Conservation (phyloP, 768 basidiomycete species). For the Amanita thiersii region DNA sequence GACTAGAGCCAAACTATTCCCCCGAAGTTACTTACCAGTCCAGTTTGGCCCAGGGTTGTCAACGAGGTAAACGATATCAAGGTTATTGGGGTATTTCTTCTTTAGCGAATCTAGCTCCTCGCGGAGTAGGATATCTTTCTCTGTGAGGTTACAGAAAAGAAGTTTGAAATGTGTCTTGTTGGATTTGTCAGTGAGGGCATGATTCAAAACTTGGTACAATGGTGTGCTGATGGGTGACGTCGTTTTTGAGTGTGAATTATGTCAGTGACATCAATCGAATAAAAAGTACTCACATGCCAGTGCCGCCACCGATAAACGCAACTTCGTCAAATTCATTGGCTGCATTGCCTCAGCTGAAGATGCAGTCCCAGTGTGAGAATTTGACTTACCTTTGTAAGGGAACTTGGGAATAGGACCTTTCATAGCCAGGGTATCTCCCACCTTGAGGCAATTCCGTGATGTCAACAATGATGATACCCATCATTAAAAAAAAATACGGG, state of each 20-base stretch:
- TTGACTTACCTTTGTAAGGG: conserved; percentile 63
- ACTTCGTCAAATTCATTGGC: conserved; percentile 82
- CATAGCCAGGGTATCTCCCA: conserved; percentile 75
- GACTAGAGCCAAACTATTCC: background rate
- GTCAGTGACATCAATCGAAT: too few species aligned
- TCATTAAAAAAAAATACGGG: background rate
- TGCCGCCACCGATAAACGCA: conserved; percentile 87
- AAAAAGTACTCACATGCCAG: conserved; percentile 63
- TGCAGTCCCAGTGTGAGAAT: background rate
- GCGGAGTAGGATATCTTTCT: conserved; percentile 83
- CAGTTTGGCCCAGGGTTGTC: conserved; percentile 60
- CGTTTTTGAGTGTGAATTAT: background rate
- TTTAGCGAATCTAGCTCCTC: conserved; percentile 67
- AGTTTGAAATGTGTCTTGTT: conserved; percentile 96
- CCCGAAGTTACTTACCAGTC: conserved; percentile 37
- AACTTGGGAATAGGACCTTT: conserved; percentile 92
- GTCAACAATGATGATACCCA: conserved; percentile 3
- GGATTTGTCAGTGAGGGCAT: conserved; percentile 58
- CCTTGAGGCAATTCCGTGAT: conserved; percentile 20
- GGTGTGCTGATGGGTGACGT: conserved; percentile 50
- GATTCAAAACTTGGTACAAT: conserved; percentile 72
- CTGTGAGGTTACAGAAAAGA: conserved; percentile 85
- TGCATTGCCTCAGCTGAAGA: conserved; percentile 21
- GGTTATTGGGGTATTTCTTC: conserved; percentile 57
- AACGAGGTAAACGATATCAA: conserved; percentile 81